These are phyloP conservation scores for Trichoderma oligosporum DNA, from an alignment of 2,329 filamentous ascomycete genomes.

Conservation along the genomic window DNA sequence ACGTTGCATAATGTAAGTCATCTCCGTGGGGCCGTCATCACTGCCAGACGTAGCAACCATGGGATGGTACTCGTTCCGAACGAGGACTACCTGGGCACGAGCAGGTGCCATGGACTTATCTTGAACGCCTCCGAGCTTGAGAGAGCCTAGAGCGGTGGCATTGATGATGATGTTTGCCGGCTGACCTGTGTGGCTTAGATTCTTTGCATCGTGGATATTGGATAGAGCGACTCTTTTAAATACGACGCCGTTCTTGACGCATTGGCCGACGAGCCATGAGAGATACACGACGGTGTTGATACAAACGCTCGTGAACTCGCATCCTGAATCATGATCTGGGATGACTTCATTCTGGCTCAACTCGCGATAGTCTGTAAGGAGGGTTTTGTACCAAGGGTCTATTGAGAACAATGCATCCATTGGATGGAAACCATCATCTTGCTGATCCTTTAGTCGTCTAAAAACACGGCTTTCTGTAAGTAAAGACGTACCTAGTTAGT, in stretches of 20 bases:
- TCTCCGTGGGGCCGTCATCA: constrained; percentile 69
- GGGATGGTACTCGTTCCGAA: constrained; percentile 69
- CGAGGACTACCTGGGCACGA: constrained; percentile 78
- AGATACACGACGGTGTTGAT: constrained; percentile 90
- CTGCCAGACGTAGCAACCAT: constrained; percentile 71
- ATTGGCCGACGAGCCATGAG: constrained; percentile 78
- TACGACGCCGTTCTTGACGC: constrained; percentile 66
- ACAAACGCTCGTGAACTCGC: constrained; percentile 77
- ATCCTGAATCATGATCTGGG: constrained; percentile 65
- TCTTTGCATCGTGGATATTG: constrained; percentile 68
- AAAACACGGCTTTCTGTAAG: constrained; percentile 45
- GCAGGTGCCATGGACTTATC: constrained; percentile 71
- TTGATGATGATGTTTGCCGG: constrained; percentile 73
- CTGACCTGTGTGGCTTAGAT: constrained; percentile 48
- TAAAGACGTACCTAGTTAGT: background rate
- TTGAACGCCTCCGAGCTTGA: constrained; percentile 74
- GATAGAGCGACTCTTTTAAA: constrained; percentile 59
- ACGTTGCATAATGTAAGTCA: constrained; percentile 77
- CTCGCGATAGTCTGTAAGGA: constrained; percentile 67
- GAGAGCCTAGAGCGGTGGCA: constrained; percentile 74
- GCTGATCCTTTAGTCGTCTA: constrained; percentile 60
- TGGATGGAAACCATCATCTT: constrained; percentile 40
- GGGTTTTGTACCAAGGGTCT: constrained; percentile 70
- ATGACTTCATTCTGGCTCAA: constrained; percentile 58
- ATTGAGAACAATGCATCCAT: constrained; percentile 57